A percentile compares a stretch with the other conserved stretches of the same genome.
These are phyloP conservation scores for Tolypocladium endophyticum DNA, from an alignment of 2,329 filamentous ascomycete genomes.

Conservation along the genomic window DNA sequence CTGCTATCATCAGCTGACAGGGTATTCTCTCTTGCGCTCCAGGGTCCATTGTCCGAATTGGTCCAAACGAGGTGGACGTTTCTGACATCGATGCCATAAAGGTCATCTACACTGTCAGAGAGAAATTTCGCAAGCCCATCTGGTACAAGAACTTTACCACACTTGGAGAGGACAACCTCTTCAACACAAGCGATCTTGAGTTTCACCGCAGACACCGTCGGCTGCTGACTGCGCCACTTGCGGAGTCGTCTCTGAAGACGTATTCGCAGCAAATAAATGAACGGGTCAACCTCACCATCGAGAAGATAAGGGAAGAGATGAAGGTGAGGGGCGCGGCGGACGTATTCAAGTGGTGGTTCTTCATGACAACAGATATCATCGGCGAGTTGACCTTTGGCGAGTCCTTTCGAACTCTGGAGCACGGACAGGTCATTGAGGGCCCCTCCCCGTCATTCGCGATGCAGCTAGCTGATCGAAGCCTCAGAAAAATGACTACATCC, in stretches of 20 bases:
- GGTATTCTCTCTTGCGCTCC: background rate
- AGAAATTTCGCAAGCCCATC: conserved; percentile 12
- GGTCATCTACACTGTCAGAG: conserved; percentile 20
- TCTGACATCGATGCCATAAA: conserved; percentile 10
- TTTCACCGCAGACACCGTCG: conserved; percentile 27
- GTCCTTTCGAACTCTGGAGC: conserved; percentile 23
- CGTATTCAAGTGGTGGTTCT: conserved; percentile 39
- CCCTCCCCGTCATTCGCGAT: background rate
- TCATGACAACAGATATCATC: conserved; percentile 41
- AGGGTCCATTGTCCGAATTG: conserved; percentile 14
- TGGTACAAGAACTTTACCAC: conserved; percentile 12
- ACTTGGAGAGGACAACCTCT: conserved; percentile 15
- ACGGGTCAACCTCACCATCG: background rate
- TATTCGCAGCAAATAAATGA: background rate
- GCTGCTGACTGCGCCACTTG: conserved; percentile 29
- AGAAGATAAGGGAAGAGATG: conserved; percentile 21
- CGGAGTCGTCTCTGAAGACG: conserved; percentile 18
- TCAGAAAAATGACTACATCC: conserved; percentile 25
- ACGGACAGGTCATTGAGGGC: background rate
- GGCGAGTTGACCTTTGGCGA: conserved; percentile 41
- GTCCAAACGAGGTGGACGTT: conserved; percentile 12
- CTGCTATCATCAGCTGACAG: background rate
- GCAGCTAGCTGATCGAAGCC: conserved; percentile 13
- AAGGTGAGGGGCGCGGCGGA: conserved; percentile 22
- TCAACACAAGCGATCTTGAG: conserved; percentile 26